Evolutionary conservation across 1,284 basidiomycete species (phyloP).

Genomic region (Sporisorium scitamineum): DNA sequence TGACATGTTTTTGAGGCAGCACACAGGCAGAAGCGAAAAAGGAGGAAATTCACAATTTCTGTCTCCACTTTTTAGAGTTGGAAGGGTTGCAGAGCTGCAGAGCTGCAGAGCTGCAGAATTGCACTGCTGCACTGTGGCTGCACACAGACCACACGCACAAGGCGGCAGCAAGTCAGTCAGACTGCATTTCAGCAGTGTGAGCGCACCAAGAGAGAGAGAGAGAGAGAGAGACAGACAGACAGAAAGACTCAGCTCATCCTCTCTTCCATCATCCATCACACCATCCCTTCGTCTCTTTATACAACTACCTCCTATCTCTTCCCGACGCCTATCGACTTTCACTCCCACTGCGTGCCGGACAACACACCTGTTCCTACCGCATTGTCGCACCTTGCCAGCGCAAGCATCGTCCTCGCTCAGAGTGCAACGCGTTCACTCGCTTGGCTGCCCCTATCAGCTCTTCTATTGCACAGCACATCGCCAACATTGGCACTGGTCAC

Average conservation of each 20-base stretch:
- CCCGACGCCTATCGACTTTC: too few relatives aligned
- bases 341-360: too few relatives aligned
- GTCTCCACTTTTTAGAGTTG: background rate
- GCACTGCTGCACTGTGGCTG: background rate
- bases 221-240: background rate
- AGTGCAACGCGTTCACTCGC: too few relatives aligned
- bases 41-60: background rate
- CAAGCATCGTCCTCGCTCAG: too few relatives aligned
- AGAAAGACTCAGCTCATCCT: background rate
- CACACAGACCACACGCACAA: conserved; percentile 6
- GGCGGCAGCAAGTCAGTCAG: background rate
- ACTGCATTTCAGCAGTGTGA: background rate
- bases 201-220: background rate
- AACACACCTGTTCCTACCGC: too few relatives aligned
- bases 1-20: background rate
- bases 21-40: conserved; percentile 1
- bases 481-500: background rate
- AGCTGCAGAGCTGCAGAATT: conserved; percentile 4
- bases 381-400: too few relatives aligned
- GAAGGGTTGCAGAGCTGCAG: background rate
- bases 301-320: too few relatives aligned
- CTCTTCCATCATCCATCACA: background rate
- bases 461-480: too few relatives aligned
- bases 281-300: background rate
- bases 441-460: too few relatives aligned